Percentiles rank a stretch among this genome's conserved stretches.
Conservation (phyloP, 2,329 filamentous ascomycete genomes). For the Trichoderma afroharzianum region DNA sequence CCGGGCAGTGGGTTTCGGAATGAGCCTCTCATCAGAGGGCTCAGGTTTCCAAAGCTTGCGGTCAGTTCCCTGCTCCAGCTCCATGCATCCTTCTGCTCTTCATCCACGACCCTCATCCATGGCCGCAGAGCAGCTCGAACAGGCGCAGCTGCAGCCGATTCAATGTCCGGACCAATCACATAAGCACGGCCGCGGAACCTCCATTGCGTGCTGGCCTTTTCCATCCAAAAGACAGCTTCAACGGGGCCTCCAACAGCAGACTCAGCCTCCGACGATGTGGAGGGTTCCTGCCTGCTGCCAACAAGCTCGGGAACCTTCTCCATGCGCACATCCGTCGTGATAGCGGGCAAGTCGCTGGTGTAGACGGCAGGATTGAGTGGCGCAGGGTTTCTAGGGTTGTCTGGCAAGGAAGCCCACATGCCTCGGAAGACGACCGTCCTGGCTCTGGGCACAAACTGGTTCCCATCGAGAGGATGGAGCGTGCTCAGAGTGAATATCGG, state of each 20-base stretch:
- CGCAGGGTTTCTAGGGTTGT: conserved; percentile 69
- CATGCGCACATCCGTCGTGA: conserved; percentile 89
- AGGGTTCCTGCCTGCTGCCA: conserved; percentile 37
- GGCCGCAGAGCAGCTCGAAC: conserved; percentile 58
- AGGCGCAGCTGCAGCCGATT: conserved; percentile 40
- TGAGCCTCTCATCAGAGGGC: conserved; percentile 72
- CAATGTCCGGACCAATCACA: conserved; percentile 67
- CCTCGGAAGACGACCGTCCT: conserved; percentile 83
- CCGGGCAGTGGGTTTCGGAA: conserved; percentile 73
- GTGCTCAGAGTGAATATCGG: conserved; percentile 51
- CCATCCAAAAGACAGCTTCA: conserved; percentile 83
- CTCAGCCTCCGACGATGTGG: conserved; percentile 29
- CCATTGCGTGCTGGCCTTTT: conserved; percentile 74
- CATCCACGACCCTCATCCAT: conserved; percentile 53
- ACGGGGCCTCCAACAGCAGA: conserved; percentile 64
- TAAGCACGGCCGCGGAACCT: conserved; percentile 73
- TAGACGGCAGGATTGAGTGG: conserved; percentile 65
- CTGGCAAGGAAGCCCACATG: conserved; percentile 71
- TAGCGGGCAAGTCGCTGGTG: conserved; percentile 72
- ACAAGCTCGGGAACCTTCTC: conserved; percentile 73
- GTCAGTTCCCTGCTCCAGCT: conserved; percentile 77
- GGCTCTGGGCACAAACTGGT: conserved; percentile 53
- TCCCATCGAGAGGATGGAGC: conserved; percentile 40
- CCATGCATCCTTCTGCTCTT: conserved; percentile 48
- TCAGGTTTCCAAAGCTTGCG: conserved; percentile 85